These are phyloP conservation scores for Nothophaeocryptopus gaeumannii DNA, from an alignment of 2,329 filamentous ascomycete genomes.

Conservation along the genomic window DNA sequence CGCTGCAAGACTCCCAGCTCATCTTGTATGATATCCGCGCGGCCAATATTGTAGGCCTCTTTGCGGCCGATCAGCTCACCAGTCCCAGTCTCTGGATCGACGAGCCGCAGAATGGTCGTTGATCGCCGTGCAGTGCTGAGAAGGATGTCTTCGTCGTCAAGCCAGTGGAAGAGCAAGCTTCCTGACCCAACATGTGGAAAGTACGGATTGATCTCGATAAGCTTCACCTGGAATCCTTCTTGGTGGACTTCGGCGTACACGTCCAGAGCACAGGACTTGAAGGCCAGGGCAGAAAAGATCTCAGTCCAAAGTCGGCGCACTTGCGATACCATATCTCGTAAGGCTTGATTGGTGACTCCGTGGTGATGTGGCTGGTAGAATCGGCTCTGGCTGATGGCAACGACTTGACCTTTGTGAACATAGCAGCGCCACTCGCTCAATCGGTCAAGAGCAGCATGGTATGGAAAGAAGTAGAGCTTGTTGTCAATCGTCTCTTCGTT, in stretches of 20 bases:
- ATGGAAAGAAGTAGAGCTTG: slow-evolving; percentile 9
- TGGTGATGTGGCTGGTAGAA: slow-evolving; percentile 8
- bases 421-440: slow-evolving; percentile 14
- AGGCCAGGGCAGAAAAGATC: neutral
- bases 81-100: slow-evolving; percentile 1
- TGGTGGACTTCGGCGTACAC: slow-evolving; percentile 12
- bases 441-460: slow-evolving; percentile 5
- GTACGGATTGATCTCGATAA: slow-evolving; percentile 14
- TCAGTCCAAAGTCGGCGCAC: neutral
- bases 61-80: slow-evolving; percentile 8
- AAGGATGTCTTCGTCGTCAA: slow-evolving; percentile 6
- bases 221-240: slow-evolving; percentile 6
- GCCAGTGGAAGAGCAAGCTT: slow-evolving; percentile 10
- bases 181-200: slow-evolving; percentile 1
- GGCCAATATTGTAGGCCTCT: slow-evolving; percentile 3
- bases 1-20: neutral
- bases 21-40: neutral
- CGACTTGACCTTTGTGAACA: slow-evolving; percentile 3
- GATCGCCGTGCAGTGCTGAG: neutral
- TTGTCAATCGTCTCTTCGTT: neutral
- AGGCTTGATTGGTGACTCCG: neutral
- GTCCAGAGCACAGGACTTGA: slow-evolving; percentile 2
- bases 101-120: slow-evolving; percentile 4
- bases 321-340: slow-evolving; percentile 3
- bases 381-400: slow-evolving; percentile 10